Evolutionary conservation across 768 basidiomycete genomes (phyloP).

Genomic region (Kwoniella sp.): DNA sequence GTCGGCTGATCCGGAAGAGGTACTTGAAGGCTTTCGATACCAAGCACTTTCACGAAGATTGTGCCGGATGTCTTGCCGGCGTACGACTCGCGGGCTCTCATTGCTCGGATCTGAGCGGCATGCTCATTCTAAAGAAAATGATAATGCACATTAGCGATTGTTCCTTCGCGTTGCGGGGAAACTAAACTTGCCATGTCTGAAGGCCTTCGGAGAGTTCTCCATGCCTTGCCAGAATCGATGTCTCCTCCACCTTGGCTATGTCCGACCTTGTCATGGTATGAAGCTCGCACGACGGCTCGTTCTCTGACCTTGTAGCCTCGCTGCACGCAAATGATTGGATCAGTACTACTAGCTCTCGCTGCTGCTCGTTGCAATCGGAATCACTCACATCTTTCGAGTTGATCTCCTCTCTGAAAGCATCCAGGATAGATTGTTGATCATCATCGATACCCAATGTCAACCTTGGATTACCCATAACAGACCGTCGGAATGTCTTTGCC

Average conservation of each 20-base stretch:
- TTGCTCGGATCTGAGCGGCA: constrained; percentile 79
- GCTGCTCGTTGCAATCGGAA: neutral
- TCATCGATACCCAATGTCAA: constrained; percentile 48
- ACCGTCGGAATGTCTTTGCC: constrained; percentile 25
- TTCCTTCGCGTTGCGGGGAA: constrained; percentile 78
- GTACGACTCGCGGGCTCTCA: constrained; percentile 65
- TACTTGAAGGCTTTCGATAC: constrained; percentile 70
- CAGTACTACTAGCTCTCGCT: neutral
- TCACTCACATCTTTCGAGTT: constrained; percentile 46
- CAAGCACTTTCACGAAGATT: constrained; percentile 91
- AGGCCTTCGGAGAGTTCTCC: constrained; percentile 82
- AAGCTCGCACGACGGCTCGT: constrained; percentile 75
- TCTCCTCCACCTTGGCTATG: constrained; percentile 79
- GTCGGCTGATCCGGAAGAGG: constrained; percentile 79
- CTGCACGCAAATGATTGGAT: constrained; percentile 20
- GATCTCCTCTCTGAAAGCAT: constrained; percentile 50
- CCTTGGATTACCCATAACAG: constrained; percentile 21
- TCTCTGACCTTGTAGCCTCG: constrained; percentile 80
- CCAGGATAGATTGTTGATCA: constrained; percentile 46
- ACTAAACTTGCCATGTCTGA: constrained; percentile 80
- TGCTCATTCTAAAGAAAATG: constrained; percentile 98
- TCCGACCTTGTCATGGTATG: constrained; percentile 70
- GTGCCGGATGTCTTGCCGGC: constrained; percentile 81
- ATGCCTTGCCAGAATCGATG: constrained; percentile 75
- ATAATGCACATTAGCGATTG: constrained; percentile 73